A percentile compares a stretch with the other conserved stretches of the same genome.
phyloP scores from a whole-genome alignment of 805 yeast species.

The Sungouiella blattae region DNA sequence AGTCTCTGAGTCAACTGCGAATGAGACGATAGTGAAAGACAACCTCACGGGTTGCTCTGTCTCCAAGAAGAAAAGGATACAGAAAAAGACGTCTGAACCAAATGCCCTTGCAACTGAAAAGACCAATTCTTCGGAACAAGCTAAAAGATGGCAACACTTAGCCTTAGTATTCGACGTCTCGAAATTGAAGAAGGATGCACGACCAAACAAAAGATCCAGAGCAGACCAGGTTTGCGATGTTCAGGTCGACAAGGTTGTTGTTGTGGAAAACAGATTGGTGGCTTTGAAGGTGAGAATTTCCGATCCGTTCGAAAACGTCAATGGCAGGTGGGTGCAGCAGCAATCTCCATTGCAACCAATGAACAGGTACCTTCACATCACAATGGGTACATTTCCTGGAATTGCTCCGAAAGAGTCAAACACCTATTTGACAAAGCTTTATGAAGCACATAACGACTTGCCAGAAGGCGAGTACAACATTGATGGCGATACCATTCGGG shows the following conservation, averaged over 20 bases:
- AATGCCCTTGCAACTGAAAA: no score
- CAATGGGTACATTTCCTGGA: constrained; percentile 47
- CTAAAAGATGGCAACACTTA: no score
- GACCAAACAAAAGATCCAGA: neutral
- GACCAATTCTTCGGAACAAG: no score
- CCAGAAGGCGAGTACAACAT: constrained; percentile 5
- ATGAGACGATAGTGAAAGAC: no score
- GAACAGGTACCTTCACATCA: constrained; percentile 52
- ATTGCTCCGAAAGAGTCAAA: constrained; percentile 13
- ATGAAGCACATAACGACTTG: neutral
- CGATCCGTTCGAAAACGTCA: constrained; percentile 5
- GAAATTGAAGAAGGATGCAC: no score
- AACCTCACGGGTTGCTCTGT: no score
- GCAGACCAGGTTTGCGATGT: constrained; percentile 33
- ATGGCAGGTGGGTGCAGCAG: constrained; percentile 6
- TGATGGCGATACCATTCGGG: neutral
- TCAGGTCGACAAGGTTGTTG: constrained; percentile 41
- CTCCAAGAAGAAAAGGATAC: no score
- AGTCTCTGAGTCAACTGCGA: no score
- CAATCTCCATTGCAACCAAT: constrained; percentile 38
- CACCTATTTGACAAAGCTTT: constrained; percentile 7
- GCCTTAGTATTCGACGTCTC: no score
- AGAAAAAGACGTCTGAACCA: no score
- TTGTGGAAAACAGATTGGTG: constrained; percentile 46
- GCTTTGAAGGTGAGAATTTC: constrained; percentile 49